Base-by-base conservation (phyloP, 176 grass and related monocot genomes). In the Musa itinerans region DNA sequence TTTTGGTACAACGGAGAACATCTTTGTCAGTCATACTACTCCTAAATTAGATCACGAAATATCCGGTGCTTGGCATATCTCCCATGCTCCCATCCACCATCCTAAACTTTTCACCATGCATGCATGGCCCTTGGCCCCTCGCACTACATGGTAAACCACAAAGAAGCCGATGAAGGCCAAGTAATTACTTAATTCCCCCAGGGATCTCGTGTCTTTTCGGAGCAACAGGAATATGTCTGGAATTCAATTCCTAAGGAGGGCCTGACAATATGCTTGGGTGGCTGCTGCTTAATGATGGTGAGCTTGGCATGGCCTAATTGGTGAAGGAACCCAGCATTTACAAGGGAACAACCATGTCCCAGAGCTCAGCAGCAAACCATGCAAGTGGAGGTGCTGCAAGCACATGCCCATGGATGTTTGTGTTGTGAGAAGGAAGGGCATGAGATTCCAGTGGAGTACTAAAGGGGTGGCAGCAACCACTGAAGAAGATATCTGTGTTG, bases 361-460 rank as follows among this genome's bases (percentile, higher is more conserved):
- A 5, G 34, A 43, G 34, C 34, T 43, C 34, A 43, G 34, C 34
- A 43, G 34, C 34, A 43, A 43, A 43, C 17, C 17, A 20, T 17
- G n/a, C 62, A 64, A n/a, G 21, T 64, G 62, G 62, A 9, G n/a
- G 10, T 43, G 34, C 34, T 43, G 34, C 34, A 43, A 43, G 34
- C 34, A 43, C 34, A 43, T 43, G 34, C 34, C 34, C 34, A 43
- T 64, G n/a, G n/a, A 64, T 23, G 62, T 64, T 43, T 64, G 62
- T 64, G 62, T 64, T 64, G 19, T 64, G n/a, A 20, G 62, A 64
- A 64, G 62, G 62, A 64, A 64, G 62, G 62, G 22, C 62, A 64
- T 11, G 21, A 64, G 62, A 64, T 64, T 64, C 62, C 62, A 23
- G n/a, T 64, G 62, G 62, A 64, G 62, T 10, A 22, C 62, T 64